These are phyloP conservation scores for Aspergillus terreus DNA, from an alignment of 2,329 filamentous ascomycete species.

Conservation along the genomic window DNA sequence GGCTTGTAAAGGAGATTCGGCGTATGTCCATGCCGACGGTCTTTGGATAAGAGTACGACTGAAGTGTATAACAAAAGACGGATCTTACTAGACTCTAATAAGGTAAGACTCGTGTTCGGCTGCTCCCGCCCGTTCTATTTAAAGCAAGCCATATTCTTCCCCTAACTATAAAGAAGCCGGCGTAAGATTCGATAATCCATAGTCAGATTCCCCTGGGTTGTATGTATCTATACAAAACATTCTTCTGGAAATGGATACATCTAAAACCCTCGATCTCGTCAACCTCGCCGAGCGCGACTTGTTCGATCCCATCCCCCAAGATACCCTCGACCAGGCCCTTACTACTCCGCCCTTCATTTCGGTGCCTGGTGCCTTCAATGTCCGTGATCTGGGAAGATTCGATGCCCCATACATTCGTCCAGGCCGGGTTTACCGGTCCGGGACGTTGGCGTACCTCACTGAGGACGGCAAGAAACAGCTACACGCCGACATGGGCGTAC, in stretches of 20 bases:
- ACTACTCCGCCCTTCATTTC: constrained; percentile 20
- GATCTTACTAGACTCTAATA: too few species aligned
- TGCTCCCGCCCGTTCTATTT: too few species aligned
- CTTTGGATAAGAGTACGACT: too few species aligned
- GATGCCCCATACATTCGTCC: constrained; percentile 39
- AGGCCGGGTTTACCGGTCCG: constrained; percentile 63
- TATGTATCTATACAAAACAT: background rate
- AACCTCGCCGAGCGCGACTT: background rate
- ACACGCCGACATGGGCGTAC: constrained; percentile 53
- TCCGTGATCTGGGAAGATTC: constrained; percentile 23
- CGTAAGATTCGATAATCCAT: background rate
- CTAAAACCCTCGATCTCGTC: background rate
- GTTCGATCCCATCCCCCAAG: background rate
- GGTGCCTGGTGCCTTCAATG: constrained; percentile 24
- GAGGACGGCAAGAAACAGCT: constrained; percentile 53
- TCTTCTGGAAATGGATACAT: background rate
- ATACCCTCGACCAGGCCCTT: constrained; percentile 8
- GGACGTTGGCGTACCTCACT: constrained; percentile 59
- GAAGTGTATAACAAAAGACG: too few species aligned
- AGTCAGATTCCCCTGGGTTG: background rate
- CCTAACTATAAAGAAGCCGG: background rate
- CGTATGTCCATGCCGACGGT: background rate
- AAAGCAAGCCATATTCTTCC: too few species aligned
- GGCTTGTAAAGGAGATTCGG: constrained; percentile 25
- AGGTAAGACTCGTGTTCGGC: too few species aligned